Base-by-base conservation (phyloP, 805 yeast species). In the Maudiozyma bulderi region DNA sequence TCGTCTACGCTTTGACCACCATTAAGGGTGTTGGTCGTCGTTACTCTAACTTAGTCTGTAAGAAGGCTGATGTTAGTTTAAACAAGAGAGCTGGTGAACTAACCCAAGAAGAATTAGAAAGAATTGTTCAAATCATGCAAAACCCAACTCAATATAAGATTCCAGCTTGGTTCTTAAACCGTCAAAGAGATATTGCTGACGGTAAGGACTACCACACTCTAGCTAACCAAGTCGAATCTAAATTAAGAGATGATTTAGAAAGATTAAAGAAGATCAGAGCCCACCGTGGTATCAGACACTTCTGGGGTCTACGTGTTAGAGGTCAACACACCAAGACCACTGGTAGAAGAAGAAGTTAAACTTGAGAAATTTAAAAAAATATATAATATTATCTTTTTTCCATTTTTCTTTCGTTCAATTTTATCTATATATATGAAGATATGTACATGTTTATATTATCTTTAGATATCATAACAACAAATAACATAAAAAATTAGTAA, bases 271-370 rank as follows among this genome's bases (percentile, higher is more conserved):
- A 93, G 81, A 93, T 95, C 86, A 95, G 99, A 84, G 81, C 98
- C 72, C 99, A 93, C 93, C 84, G 98, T 80, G 99, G 99, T 91
- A 84, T 93, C 77, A 89, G 99, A 85, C 99, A 93, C 83, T 89
- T 84, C 90, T 93, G 97, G 97, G 96, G 97, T 75, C 81, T 91
- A 75, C 93, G 93, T 82, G 98, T 93, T 77, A 89, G 99, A 84
- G 99, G 99, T 80, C 99, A 93, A 83, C 99, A 91, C 82, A 93
- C 99, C 84, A 93, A 93, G 86, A 90, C 98, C 75, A 93, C 99
- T 69, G 95, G 97, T 75, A 89, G 99, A 81, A 89, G 95, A 77
- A 72, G 68, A 64, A 55, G 57, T 62, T 64, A 64, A 60, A 56
- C 55, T 37, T 29, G 34, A 44, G 30, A 20, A 20, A n/a, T 35